phyloP scores from a whole-genome alignment of 208 protist species.

The Herpetomonas samuelpessoai region DNA sequence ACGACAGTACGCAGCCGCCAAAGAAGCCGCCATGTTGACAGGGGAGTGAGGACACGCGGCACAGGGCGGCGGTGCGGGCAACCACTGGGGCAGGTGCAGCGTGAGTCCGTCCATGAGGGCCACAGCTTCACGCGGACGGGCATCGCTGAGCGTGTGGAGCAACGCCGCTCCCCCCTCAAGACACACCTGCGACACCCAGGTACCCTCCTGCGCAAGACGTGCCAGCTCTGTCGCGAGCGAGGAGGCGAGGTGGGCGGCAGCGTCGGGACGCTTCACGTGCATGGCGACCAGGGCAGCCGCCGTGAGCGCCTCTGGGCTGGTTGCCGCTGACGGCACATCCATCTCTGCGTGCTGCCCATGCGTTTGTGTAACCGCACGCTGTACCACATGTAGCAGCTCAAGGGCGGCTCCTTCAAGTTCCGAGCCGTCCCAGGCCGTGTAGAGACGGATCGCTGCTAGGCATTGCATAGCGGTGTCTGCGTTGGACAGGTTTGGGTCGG shows the following conservation, averaged over 20 bases:
- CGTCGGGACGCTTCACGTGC: slow-evolving; percentile 1
- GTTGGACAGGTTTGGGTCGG: too few species aligned
- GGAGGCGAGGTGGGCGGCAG: not conserved
- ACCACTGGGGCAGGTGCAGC: not conserved
- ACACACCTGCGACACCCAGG: not conserved
- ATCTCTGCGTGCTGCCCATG: too few species aligned
- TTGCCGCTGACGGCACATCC: too few species aligned
- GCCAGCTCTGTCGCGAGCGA: slow-evolving; percentile 20
- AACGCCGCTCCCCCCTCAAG: not conserved
- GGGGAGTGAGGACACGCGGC: not conserved
- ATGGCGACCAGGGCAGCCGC: slow-evolving; percentile 13
- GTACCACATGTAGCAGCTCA: too few species aligned
- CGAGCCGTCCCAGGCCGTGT: too few species aligned
- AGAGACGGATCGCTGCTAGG: too few species aligned
- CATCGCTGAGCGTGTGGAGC: not conserved
- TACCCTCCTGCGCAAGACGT: slow-evolving; percentile 13
- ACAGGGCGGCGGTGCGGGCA: not conserved
- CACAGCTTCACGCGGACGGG: not conserved
- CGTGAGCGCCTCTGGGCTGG: slow-evolving; percentile 13
- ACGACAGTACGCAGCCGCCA: not conserved
- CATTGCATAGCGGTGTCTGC: too few species aligned
- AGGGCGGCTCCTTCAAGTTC: too few species aligned
- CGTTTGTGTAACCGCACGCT: too few species aligned
- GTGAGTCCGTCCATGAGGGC: not conserved
- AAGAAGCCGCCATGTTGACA: not conserved